A percentile compares a stretch with the other conserved stretches of the same genome.
These are phyloP conservation scores for Secale cereale DNA, from an alignment of 176 grass and related monocot species.

Conservation along the genomic window DNA sequence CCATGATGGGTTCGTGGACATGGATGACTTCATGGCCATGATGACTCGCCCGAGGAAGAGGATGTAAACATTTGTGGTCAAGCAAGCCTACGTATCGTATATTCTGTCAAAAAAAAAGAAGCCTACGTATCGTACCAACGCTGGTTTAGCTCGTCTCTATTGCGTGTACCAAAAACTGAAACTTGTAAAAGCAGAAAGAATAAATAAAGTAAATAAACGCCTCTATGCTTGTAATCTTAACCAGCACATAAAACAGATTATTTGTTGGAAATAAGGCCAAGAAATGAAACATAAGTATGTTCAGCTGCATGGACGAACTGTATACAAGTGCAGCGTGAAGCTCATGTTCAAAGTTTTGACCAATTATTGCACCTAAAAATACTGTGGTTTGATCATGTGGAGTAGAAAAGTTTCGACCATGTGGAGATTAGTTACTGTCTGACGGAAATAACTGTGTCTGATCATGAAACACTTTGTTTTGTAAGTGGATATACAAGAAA, in stretches of 20 bases:
- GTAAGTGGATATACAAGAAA: too few species aligned
- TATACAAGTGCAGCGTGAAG: too few species aligned
- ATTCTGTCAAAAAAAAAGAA: too few species aligned
- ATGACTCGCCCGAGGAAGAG: conserved; percentile 70
- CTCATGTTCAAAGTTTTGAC: too few species aligned
- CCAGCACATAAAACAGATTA: not conserved
- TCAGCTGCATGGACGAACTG: too few species aligned
- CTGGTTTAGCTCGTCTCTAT: not conserved
- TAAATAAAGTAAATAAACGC: not conserved
- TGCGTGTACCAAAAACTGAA: not conserved
- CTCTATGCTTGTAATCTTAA: not conserved
- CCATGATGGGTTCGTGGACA: conserved; percentile 50
- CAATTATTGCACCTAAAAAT: too few species aligned
- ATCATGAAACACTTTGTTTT: too few species aligned
- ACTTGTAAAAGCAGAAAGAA: not conserved
- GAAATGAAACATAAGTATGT: not conserved
- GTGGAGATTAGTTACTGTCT: too few species aligned
- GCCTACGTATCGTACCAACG: not conserved
- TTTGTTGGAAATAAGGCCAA: not conserved
- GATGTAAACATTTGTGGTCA: conserved; percentile 1
- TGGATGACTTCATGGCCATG: conserved; percentile 86
- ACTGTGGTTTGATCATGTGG: too few species aligned
- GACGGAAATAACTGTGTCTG: too few species aligned
- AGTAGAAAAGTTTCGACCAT: too few species aligned
- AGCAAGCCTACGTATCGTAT: not conserved